Conservation (phyloP, 352 stramenopile species). For the Phytophthora foliorum region DNA sequence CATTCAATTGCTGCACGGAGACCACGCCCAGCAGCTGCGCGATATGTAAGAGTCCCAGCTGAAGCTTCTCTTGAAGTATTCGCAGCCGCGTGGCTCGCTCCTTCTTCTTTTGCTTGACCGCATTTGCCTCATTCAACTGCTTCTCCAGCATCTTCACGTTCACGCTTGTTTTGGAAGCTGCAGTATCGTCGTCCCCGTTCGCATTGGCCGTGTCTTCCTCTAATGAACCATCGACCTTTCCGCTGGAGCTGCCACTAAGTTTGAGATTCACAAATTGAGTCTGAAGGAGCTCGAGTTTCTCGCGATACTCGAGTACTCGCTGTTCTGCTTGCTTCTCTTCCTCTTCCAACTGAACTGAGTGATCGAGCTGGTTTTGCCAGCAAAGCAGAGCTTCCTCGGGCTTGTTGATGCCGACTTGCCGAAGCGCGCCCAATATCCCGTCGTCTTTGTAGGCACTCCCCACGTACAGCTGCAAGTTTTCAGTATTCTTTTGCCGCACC, state of each 20-base stretch:
- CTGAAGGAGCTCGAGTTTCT: slow-evolving; percentile 67
- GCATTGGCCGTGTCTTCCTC: slow-evolving; percentile 12
- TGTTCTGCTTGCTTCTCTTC: slow-evolving; percentile 72
- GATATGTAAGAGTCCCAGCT: slow-evolving; percentile 83
- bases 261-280: slow-evolving; percentile 78
- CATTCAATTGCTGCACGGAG: slow-evolving; percentile 52
- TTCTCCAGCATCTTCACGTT: slow-evolving; percentile 80
- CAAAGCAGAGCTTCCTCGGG: slow-evolving; percentile 77
- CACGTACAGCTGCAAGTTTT: slow-evolving; percentile 77
- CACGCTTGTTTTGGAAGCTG: slow-evolving; percentile 42
- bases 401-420: slow-evolving; percentile 84
- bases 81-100: slow-evolving; percentile 67
- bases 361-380: slow-evolving; percentile 84
- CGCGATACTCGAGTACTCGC: slow-evolving; percentile 66
- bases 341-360: slow-evolving; percentile 71
- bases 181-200: slow-evolving; percentile 23
- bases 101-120: slow-evolving; percentile 75
- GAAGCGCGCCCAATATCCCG: slow-evolving; percentile 72
- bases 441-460: slow-evolving; percentile 80
- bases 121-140: slow-evolving; percentile 57
- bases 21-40: slow-evolving; percentile 75
- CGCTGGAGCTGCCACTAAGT: slow-evolving; percentile 59
- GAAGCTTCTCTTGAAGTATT: slow-evolving; percentile 74
- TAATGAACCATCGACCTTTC: slow-evolving; percentile 29
- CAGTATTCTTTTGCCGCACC: slow-evolving; percentile 63